These are phyloP conservation scores for Camellia japonica DNA, from an alignment of 148 eudicot genomes.

Conservation along the genomic window DNA sequence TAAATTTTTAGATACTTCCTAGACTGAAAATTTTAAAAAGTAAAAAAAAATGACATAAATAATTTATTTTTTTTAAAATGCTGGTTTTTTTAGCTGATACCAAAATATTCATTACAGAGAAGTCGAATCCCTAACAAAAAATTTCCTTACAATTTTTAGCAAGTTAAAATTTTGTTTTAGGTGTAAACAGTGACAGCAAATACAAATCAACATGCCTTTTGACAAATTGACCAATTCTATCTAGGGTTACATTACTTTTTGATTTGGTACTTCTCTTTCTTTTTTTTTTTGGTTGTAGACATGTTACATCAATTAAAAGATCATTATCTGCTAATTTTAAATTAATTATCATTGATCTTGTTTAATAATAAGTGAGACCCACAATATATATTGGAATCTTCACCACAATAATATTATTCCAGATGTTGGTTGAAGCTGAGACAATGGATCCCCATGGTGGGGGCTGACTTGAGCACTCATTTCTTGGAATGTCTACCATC, in stretches of 20 bases:
- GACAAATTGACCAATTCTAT: background rate
- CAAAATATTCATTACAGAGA: too few relatives aligned
- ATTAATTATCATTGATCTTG: conserved; percentile 7
- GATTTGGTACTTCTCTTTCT: background rate
- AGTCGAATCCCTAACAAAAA: background rate
- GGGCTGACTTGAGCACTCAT: conserved; percentile 20
- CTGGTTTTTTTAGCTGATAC: too few relatives aligned
- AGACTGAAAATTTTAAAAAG: too few relatives aligned
- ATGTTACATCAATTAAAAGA: conserved; percentile 22
- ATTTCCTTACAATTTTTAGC: background rate
- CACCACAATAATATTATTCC: conserved; percentile 37
- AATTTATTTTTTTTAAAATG: too few relatives aligned
- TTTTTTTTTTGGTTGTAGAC: background rate
- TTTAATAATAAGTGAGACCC: conserved; percentile 24
- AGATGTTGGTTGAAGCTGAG: conserved; percentile 45
- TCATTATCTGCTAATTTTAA: background rate
- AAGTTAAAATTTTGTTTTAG: background rate
- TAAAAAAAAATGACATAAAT: too few relatives aligned
- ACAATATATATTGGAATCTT: conserved; percentile 38
- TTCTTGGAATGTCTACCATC: background rate
- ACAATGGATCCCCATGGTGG: conserved; percentile 38
- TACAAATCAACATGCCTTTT: background rate
- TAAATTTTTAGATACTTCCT: too few relatives aligned
- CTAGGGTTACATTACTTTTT: background rate
- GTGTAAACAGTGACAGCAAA: background rate